phyloP scores from a whole-genome alignment of 139 green algal species.

The Marvania coccoides region DNA sequence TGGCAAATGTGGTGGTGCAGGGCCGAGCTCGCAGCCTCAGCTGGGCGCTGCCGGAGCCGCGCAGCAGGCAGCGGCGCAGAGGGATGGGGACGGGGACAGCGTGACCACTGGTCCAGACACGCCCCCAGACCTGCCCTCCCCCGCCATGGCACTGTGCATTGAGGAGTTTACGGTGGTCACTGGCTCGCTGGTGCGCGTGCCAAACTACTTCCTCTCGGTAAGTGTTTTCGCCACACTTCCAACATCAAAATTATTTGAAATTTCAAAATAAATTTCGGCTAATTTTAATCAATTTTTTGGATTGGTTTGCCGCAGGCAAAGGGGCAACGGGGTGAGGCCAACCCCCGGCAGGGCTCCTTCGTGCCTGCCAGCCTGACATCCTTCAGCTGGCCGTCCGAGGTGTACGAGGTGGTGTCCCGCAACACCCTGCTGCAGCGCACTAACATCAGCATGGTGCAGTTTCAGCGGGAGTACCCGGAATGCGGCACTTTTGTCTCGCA shows the following conservation, averaged over 20 bases:
- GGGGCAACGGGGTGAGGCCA: not conserved
- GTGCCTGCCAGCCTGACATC: slow-evolving; percentile 11
- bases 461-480: not conserved
- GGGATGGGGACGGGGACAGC: not conserved
- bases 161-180: slow-evolving; percentile 2
- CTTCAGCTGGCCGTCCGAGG: slow-evolving; percentile 24
- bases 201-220: slow-evolving; percentile 15
- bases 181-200: slow-evolving; percentile 9
- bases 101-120: not conserved
- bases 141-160: slow-evolving; percentile 3
- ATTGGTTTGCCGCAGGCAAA: no score
- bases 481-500: slow-evolving; percentile 4
- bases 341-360: slow-evolving; percentile 5
- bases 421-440: not conserved
- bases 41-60: not conserved
- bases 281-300: no score
- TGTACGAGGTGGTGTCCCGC: slow-evolving; percentile 17
- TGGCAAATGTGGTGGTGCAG: not conserved
- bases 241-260: no score
- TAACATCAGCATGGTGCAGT: not conserved
- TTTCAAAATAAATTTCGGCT: no score
- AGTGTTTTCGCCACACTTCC: no score
- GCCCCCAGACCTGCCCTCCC: not conserved
- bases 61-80: not conserved
- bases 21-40: not conserved